Base-by-base conservation (phyloP, 1,284 basidiomycete species). In the Volvariella surrecta region DNA sequence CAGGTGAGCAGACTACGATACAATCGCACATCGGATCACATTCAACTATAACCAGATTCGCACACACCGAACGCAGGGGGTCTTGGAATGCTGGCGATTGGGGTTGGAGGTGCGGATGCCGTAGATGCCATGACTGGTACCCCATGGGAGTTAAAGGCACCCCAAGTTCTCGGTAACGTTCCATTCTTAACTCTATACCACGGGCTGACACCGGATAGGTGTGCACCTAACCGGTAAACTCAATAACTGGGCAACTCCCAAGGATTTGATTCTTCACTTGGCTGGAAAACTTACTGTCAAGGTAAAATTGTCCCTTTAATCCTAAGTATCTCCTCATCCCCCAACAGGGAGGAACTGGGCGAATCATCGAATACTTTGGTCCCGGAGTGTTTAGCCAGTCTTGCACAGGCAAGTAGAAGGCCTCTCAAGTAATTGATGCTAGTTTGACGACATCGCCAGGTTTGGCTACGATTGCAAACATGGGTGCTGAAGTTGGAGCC, bases 41-140 rank as follows among this genome's bases (percentile, higher is more conserved):
- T 22, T 22, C 37, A 52, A 40, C 53, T 10, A n/a, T 44, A 30
- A 45, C 61, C 69, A 77, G 96, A 99, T 66, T 95, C 91, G 22
- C 96, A 99, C 66, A 99, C 96, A 3, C 96, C 96, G 6, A 99
- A 99, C 61, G 96, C 96, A 34, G 93, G 94, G 50, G 96, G 96
- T 40, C 78, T 99, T 44, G 96, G 96, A n/a, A 80, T 95, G 74
- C 78, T 99, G 48, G 96, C 96, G 7, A 98, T 98, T 47, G 96
- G 96, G 49, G 96, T 99, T 18, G 96, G 96, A 52, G 96, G 96
- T 48, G 96, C 96, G 16, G 96, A 99, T 60, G 96, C 96, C 15
- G 96, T 99, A 22, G 96, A 99, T 62, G 96, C 93, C 11, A 88
- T 99, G 82, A 97, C 95, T 7, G 86, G 89, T 48, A 97, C 94